Evolutionary conservation across 495 filamentous ascomycete genomes (phyloP).

Genomic region (Physcia stellaris): DNA sequence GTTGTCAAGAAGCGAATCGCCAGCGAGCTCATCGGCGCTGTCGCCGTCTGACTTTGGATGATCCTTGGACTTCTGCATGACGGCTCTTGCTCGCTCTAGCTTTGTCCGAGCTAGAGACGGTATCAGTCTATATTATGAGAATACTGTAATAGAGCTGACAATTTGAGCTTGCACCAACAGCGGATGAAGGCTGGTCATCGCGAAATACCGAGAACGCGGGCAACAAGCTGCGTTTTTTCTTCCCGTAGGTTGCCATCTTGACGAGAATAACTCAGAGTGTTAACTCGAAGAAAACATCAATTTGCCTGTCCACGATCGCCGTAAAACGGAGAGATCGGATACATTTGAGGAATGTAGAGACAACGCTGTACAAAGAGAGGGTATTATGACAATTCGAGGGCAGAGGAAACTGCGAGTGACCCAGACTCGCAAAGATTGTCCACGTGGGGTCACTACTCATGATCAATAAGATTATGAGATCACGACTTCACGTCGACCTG

Average conservation of each 20-base stretch:
- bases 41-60: constrained; percentile 14
- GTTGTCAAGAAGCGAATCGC: constrained; percentile 19
- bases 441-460: no score
- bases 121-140: constrained; percentile 5
- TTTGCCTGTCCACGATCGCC: no score
- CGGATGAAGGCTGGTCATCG: constrained; percentile 10
- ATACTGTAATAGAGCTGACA: constrained; percentile 1
- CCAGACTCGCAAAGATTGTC: no score
- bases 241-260: constrained; percentile 4
- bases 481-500: no score
- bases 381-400: no score
- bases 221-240: not conserved
- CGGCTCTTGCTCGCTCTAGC: constrained; percentile 9
- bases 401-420: no score
- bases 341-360: no score
- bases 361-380: no score
- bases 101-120: constrained; percentile 7
- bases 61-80: not conserved
- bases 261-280: no score
- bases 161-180: constrained; percentile 4
- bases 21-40: constrained; percentile 21
- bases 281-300: no score
- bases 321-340: no score
- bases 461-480: no score
- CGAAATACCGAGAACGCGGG: constrained; percentile 15